Conservation (phyloP, 768 basidiomycete species). For the Candolleomyces aberdarensis region DNA sequence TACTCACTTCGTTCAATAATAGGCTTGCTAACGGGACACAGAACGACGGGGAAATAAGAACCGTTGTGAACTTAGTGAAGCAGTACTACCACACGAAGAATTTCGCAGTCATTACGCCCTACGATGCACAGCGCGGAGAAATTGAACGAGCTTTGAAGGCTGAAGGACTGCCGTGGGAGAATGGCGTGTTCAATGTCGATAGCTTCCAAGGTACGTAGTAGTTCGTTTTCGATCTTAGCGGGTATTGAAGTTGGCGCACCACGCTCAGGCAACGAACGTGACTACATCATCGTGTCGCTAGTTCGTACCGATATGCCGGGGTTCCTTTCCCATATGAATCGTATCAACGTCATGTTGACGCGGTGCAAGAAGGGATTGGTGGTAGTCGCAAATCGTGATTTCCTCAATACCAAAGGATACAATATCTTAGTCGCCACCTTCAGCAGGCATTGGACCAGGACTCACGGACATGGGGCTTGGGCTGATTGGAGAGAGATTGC, state of each 20-base stretch:
- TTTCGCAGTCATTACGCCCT: conserved; percentile 51
- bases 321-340: conserved; percentile 40
- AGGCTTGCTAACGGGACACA: conserved; percentile 11
- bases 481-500: conserved; percentile 28
- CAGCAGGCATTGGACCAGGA: conserved; percentile 25
- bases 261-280: conserved; percentile 5
- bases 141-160: conserved; percentile 34
- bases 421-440: conserved; percentile 40
- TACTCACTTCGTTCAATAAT: too few relatives aligned
- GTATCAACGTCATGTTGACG: conserved; percentile 55
- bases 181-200: conserved; percentile 49
- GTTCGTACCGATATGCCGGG: conserved; percentile 44
- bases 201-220: conserved; percentile 46
- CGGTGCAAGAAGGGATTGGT: conserved; percentile 46
- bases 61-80: conserved; percentile 38
- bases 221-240: neutral
- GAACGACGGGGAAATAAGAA: conserved; percentile 41
- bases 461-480: conserved; percentile 21
- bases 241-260: neutral
- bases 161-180: conserved; percentile 32
- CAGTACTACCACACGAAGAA: conserved; percentile 34
- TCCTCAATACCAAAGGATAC: conserved; percentile 30
- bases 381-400: conserved; percentile 41
- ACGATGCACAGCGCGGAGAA: conserved; percentile 48
- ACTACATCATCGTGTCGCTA: conserved; percentile 20